Percentiles rank a stretch among this genome's conserved stretches.
Evolutionary conservation across 768 basidiomycete species (phyloP).

Genomic region (Phylloporus arenicola): DNA sequence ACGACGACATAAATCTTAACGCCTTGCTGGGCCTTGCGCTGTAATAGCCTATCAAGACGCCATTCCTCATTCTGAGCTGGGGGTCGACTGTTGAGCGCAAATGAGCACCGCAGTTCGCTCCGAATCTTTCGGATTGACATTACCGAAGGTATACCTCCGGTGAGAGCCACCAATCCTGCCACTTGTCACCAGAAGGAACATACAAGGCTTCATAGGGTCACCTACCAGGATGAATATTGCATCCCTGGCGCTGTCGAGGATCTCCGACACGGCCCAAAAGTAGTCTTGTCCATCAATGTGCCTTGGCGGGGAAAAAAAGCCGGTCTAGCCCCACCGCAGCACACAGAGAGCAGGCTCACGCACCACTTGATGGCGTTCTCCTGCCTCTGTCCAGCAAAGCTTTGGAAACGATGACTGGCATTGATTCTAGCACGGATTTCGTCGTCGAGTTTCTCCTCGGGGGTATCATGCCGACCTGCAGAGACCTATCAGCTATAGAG

Average conservation of each 20-base stretch:
- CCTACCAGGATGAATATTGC: conserved; percentile 81
- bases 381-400: conserved; percentile 70
- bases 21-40: conserved; percentile 87
- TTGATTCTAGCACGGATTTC: conserved; percentile 70
- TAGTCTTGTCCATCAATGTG: conserved; percentile 96
- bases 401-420: conserved; percentile 73
- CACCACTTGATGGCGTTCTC: conserved; percentile 82
- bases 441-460: conserved; percentile 68
- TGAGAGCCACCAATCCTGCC: conserved; percentile 87
- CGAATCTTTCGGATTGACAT: background rate
- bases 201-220: background rate
- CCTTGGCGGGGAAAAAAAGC: conserved; percentile 32
- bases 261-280: conserved; percentile 89
- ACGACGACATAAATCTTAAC: conserved; percentile 89
- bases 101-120: conserved; percentile 9
- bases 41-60: conserved; percentile 79
- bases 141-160: conserved; percentile 88
- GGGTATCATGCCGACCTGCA: conserved; percentile 65
- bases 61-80: conserved; percentile 81
- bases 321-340: background rate
- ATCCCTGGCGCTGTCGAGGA: conserved; percentile 78
- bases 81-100: conserved; percentile 47
- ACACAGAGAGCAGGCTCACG: conserved; percentile 7
- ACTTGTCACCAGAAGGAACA: conserved; percentile 2
- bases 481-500: background rate